Percentiles rank a stretch among this genome's conserved stretches.
Conservation (phyloP, 495 filamentous ascomycete genomes). For the Pseudomonodictys pantanalensis region DNA sequence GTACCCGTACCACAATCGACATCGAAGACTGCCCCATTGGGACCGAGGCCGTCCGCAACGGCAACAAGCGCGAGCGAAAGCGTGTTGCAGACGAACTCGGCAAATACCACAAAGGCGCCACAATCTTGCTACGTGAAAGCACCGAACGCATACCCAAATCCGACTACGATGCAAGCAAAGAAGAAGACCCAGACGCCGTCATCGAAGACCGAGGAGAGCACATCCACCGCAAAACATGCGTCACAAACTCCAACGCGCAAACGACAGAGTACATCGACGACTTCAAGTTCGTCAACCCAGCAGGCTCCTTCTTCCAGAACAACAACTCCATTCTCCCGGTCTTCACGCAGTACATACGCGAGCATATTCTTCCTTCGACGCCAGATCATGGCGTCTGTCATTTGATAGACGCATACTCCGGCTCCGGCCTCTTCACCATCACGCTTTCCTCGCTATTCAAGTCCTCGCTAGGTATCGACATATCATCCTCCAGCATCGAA, state of each 20-base stretch:
- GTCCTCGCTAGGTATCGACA: slow-evolving; percentile 66
- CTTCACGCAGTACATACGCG: slow-evolving; percentile 88
- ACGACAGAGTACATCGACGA: slow-evolving; percentile 82
- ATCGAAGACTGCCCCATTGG: slow-evolving; percentile 98
- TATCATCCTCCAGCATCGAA: slow-evolving; percentile 66
- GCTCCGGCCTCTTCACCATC: slow-evolving; percentile 94
- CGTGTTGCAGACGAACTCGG: slow-evolving; percentile 65
- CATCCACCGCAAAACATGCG: slow-evolving; percentile 75
- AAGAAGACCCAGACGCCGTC: slow-evolving; percentile 25
- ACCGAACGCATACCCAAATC: slow-evolving; percentile 66
- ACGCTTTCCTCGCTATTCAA: slow-evolving; percentile 81
- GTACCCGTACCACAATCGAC: slow-evolving; percentile 68
- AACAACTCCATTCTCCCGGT: slow-evolving; percentile 95
- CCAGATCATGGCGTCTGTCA: slow-evolving; percentile 57
- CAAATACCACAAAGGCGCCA: slow-evolving; percentile 77
- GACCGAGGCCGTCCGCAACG: slow-evolving; percentile 74
- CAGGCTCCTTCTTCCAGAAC: slow-evolving; percentile 96
- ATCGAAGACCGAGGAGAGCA: slow-evolving; percentile 46
- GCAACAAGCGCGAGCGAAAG: slow-evolving; percentile 69
- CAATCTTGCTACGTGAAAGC: slow-evolving; percentile 81
- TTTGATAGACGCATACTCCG: slow-evolving; percentile 95
- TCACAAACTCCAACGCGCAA: slow-evolving; percentile 77
- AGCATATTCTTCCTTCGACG: slow-evolving; percentile 61
- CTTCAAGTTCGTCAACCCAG: slow-evolving; percentile 84
- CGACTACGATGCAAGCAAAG: slow-evolving; percentile 20